Evolutionary conservation across 768 basidiomycete genomes (phyloP), one percentile per base, ranked within the genome.

Genomic region (Lactarius hatsudake): DNA sequence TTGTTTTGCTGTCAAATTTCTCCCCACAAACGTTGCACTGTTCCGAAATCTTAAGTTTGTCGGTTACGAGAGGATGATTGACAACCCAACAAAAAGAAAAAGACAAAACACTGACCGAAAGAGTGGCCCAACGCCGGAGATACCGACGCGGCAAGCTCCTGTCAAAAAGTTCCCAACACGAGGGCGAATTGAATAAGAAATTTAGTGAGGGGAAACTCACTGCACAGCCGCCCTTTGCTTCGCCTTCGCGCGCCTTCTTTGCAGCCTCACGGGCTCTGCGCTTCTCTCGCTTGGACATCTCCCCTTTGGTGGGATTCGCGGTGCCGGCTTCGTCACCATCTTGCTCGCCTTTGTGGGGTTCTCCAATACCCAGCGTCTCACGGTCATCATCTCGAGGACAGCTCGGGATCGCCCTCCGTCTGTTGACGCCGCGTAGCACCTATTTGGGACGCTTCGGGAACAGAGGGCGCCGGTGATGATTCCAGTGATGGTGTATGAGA

Each of bases 211-310:
- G 65, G 28, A 18, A 54, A 53, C 62, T 59, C 56, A 65, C 56
- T 40, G 59, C 64, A 34, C 59, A 62, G 57, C 43, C 68, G 62
- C 68, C 48, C 12, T 63, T 69, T 36, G 48, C 61, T 32, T 69
- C 68, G 15, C 45, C 56, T n/a, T 65, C 64, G 32, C 62, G 68
- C 6, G 79, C 81, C 74, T 89, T 93, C 80, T 88, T 93, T 57
- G 85, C 81, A 3, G 80, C 86, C 75, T 96, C 91, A 57, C 86
- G 82, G 20, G 89, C 88, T 59, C 87, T 83, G 57, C 96, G 80
- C 76, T 89, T 93, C 38, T 97, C 93, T 66, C 85, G 86, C 77
- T 97, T 98, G 7, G 93, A 85, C 67, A 84, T 70, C 65, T 77
- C 79, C 26, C 59, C 74, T 53, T 71, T 66, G 34, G 61, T 69